Conservation (phyloP, 1,284 basidiomycete genomes). For the Pyrrhoderma lamaoense region DNA sequence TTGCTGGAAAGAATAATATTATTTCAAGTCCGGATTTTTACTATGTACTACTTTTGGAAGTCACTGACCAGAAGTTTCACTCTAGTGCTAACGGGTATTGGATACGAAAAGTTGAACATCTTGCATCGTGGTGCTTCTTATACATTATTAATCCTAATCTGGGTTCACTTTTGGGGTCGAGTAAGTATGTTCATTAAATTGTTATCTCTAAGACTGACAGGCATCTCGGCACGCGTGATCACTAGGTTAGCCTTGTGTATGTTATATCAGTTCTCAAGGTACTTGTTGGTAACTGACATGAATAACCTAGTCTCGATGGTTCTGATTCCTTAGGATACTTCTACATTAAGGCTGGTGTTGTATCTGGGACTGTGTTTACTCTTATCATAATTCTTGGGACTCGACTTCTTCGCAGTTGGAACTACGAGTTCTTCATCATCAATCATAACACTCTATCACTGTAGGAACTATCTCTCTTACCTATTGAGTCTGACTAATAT, state of each 20-base stretch:
- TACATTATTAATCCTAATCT: slow-evolving; percentile 29
- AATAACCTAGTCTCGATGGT: slow-evolving; percentile 3
- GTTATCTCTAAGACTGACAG: slow-evolving; percentile 16
- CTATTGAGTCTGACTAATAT: background rate
- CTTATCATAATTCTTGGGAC: slow-evolving; percentile 34
- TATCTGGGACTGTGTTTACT: slow-evolving; percentile 31
- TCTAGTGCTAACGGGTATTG: slow-evolving; percentile 36
- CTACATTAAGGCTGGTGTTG: slow-evolving; percentile 31
- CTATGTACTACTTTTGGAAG: background rate
- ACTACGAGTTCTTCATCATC: slow-evolving; percentile 42
- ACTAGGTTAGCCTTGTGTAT: slow-evolving; percentile 15
- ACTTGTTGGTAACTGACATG: no score
- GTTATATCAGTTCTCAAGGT: background rate
- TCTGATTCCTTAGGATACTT: background rate
- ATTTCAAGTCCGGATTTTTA: slow-evolving; percentile 29
- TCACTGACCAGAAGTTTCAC: background rate
- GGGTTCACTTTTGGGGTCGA: slow-evolving; percentile 27
- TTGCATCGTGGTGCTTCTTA: slow-evolving; percentile 31
- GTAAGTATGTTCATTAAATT: slow-evolving; percentile 18
- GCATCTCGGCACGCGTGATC: slow-evolving; percentile 8
- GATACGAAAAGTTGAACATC: slow-evolving; percentile 38
- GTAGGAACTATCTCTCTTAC: slow-evolving; percentile 18
- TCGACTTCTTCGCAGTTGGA: slow-evolving; percentile 31
- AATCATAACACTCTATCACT: slow-evolving; percentile 35
- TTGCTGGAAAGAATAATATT: slow-evolving; percentile 42